These are phyloP conservation scores for Ascochyta clinopodiicola DNA, from an alignment of 2,329 filamentous ascomycete genomes.

Conservation along the genomic window DNA sequence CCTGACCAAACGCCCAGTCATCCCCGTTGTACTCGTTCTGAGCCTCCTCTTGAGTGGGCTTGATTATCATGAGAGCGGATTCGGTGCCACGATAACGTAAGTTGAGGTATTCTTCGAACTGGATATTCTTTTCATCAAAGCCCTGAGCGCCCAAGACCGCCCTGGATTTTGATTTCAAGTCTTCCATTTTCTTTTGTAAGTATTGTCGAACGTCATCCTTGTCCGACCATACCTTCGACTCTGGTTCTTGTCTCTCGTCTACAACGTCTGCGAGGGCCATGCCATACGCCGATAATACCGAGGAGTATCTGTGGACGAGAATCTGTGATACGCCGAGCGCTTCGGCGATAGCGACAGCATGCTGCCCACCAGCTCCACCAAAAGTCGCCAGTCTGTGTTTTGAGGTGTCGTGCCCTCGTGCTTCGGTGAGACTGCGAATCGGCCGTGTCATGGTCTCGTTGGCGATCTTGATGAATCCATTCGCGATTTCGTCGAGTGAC, in stretches of 20 bases:
- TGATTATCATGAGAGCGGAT: slow-evolving; percentile 87
- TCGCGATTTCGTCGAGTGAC: slow-evolving; percentile 83
- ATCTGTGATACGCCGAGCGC: slow-evolving; percentile 85
- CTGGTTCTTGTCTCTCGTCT: slow-evolving; percentile 84
- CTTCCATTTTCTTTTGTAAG: slow-evolving; percentile 75
- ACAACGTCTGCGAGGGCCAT: slow-evolving; percentile 95
- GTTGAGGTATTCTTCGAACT: slow-evolving; percentile 92
- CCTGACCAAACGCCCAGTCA: slow-evolving; percentile 82
- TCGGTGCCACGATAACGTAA: slow-evolving; percentile 92
- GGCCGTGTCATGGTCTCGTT: slow-evolving; percentile 92
- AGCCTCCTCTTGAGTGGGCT: slow-evolving; percentile 69
- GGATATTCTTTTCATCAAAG: slow-evolving; percentile 74
- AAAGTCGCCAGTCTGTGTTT: slow-evolving; percentile 92
- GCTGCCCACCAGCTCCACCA: slow-evolving; percentile 88
- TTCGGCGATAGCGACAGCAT: slow-evolving; percentile 88
- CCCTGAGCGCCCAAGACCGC: slow-evolving; percentile 76
- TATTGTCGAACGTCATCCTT: slow-evolving; percentile 64
- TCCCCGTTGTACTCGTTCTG: slow-evolving; percentile 66
- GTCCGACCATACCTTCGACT: slow-evolving; percentile 66
- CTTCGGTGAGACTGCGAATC: slow-evolving; percentile 88
- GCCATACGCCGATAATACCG: slow-evolving; percentile 86
- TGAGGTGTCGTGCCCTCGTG: slow-evolving; percentile 88
- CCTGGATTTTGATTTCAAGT: slow-evolving; percentile 77
- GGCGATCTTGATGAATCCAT: slow-evolving; percentile 87
- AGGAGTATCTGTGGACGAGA: slow-evolving; percentile 85